Percentiles rank a stretch among this genome's conserved stretches.
Evolutionary conservation across 179 eudicot species (phyloP).

Genomic region (Patellifolia procumbens): DNA sequence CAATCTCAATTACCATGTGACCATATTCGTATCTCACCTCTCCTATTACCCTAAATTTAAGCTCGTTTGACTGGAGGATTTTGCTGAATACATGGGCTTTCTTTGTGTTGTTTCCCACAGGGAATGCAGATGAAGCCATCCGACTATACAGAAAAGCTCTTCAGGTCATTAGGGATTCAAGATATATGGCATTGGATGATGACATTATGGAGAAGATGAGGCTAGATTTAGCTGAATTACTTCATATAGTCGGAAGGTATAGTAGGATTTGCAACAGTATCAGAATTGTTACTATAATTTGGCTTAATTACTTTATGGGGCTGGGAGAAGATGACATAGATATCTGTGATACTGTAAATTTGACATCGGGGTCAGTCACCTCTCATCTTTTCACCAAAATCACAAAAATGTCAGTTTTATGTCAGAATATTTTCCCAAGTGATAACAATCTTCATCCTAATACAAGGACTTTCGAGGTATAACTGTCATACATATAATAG

Average conservation of each 20-base stretch:
- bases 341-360: not conserved
- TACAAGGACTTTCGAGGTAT: too few relatives aligned
- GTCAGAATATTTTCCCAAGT: not conserved
- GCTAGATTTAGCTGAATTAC: conserved; percentile 81
- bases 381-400: not conserved
- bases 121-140: conserved; percentile 75
- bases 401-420: not conserved
- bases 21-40: too few relatives aligned
- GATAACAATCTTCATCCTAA: too few relatives aligned
- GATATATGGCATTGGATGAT: conserved; percentile 55
- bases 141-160: conserved; percentile 64
- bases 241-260: conserved; percentile 86
- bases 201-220: conserved; percentile 67
- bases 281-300: not conserved
- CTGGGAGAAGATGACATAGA: not conserved
- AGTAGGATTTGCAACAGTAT: not conserved
- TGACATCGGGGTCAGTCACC: not conserved
- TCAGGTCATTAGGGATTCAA: conserved; percentile 53
- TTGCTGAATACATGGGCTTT: not conserved
- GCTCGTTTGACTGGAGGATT: not conserved
- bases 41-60: too few relatives aligned
- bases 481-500: too few relatives aligned
- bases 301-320: not conserved
- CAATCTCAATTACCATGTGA: not conserved
- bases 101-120: conserved; percentile 39